Base-by-base conservation (phyloP, 805 yeast species). In the Starmerella davenportii region DNA sequence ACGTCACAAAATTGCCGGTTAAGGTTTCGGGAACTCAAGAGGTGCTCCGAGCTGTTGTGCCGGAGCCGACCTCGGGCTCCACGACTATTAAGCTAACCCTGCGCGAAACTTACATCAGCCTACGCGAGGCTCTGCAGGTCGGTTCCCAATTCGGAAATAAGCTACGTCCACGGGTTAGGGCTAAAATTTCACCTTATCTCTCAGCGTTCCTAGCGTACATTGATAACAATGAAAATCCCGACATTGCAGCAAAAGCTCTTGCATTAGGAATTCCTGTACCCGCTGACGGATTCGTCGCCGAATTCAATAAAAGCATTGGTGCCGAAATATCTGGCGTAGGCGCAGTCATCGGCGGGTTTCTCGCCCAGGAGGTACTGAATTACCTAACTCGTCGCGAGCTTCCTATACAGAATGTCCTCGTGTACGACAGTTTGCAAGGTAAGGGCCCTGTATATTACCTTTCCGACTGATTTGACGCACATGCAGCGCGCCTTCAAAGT, bases 361-460 rank as follows among this genome's bases (percentile, higher is more conserved):
- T 87, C 19, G 79, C 93, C 2, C 98, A 90, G 58, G 95, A 85
- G 54, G 76, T 82, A 13, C 78, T 90, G 34, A 90, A 90, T 59
- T 72, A 68, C 39, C 57, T 87, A 38, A 77, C 90, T 32, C 70
- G 70, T 47, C 72, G 75, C 47, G 84, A 80, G 49, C 65, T 74
- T 31, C 93, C 95, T 2, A 64, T 85, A 29, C 85, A 82, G 54
- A 90, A 90, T 54, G 64, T 80, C 38, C 64, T 79, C 46, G 59
- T 87, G 1, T 64, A 85, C 29, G 94, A 90, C 59, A 84, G 87
- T 9, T 57, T 65, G 15, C 64, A 65, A 16, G 66, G 74, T 33
- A 76, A 74, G 43, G 79, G 82, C 72, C 94, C 94, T 19, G 72
- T 90, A 17, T 84, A 73, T 34, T 38, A 38, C 16, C 31, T 45